These are phyloP conservation scores for Aethionema arabicum DNA, from an alignment of 345 rosid species.

Conservation along the genomic window DNA sequence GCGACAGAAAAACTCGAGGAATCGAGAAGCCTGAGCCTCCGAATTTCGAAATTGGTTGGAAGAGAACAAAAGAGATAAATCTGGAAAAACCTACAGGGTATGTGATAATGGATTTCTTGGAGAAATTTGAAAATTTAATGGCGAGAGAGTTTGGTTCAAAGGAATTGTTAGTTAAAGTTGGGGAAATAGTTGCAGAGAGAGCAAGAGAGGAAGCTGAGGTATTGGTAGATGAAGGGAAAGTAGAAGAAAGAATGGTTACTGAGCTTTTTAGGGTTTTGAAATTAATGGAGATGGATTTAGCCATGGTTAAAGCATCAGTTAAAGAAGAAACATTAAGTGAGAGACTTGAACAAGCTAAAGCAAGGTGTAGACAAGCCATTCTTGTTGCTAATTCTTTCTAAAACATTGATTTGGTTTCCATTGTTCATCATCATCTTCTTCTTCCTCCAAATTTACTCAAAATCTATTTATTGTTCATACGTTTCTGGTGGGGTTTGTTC, in stretches of 20 bases:
- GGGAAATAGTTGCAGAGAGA: conserved; percentile 87
- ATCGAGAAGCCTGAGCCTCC: conserved; percentile 63
- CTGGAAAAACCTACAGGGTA: conserved; percentile 75
- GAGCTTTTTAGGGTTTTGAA: conserved; percentile 84
- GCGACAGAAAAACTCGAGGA: conserved; percentile 45
- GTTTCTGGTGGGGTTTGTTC: no score
- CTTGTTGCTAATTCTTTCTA: conserved; percentile 80
- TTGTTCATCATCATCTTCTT: neutral
- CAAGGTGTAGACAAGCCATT: conserved; percentile 88
- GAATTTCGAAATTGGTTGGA: conserved; percentile 84
- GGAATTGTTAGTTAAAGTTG: conserved; percentile 66
- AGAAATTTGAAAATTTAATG: conserved; percentile 71
- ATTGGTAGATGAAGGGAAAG: conserved; percentile 75
- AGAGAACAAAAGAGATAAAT: conserved; percentile 62
- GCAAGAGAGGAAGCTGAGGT: conserved; percentile 88
- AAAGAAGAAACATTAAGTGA: conserved; percentile 69
- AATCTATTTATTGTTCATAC: conserved; percentile 8
- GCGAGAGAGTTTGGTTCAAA: conserved; percentile 73
- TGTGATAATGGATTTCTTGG: conserved; percentile 80
- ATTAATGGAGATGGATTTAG: conserved; percentile 97
- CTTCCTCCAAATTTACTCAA: conserved; percentile 4
- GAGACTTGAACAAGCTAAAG: conserved; percentile 78
- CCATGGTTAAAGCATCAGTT: conserved; percentile 88
- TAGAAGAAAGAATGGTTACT: conserved; percentile 81
- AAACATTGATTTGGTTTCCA: conserved; percentile 2